Percentiles rank a stretch among this genome's conserved stretches.
These are phyloP conservation scores for Penicillium sp. DNA, from an alignment of 2,329 filamentous ascomycete species.

Conservation along the genomic window DNA sequence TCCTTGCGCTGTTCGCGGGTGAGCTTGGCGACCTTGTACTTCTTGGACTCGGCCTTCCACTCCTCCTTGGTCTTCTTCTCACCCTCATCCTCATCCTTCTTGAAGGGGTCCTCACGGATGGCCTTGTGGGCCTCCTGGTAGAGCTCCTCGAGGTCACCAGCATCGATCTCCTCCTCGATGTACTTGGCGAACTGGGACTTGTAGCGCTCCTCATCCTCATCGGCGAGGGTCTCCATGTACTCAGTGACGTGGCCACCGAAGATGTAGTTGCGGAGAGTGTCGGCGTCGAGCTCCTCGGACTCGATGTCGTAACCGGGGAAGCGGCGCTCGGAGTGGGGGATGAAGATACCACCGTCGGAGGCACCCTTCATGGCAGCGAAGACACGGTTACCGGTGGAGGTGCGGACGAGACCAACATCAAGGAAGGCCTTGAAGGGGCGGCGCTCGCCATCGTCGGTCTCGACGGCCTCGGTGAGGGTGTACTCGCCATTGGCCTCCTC, in stretches of 20 bases:
- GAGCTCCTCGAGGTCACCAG: constrained; percentile 94
- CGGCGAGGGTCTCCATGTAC: constrained; percentile 99
- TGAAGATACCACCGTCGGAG: constrained; percentile 93
- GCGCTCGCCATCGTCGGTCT: constrained; percentile 82
- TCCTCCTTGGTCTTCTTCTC: constrained; percentile 97
- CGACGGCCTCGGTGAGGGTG: constrained; percentile 90
- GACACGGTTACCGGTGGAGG: constrained; percentile 96
- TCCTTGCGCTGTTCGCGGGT: constrained; percentile 80
- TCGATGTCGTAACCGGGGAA: constrained; percentile 99
- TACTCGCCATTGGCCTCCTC: constrained; percentile 97
- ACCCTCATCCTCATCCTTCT: constrained; percentile 75
- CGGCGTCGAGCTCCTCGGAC: constrained; percentile 94
- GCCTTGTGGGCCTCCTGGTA: constrained; percentile 93
- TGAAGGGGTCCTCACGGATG: constrained; percentile 97
- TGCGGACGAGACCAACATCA: constrained; percentile 95
- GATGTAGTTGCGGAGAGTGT: constrained; percentile 99
- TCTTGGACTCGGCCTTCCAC: constrained; percentile 94
- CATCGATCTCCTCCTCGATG: constrained; percentile 95
- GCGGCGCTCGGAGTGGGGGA: constrained; percentile 98
- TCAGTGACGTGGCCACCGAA: constrained; percentile 96
- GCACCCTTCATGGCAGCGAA: constrained; percentile 99
- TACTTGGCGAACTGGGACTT: constrained; percentile 98
- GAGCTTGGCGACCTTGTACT: constrained; percentile 79
- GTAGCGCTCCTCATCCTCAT: constrained; percentile 99
- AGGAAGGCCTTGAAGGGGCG: constrained; percentile 99